phyloP scores from a whole-genome alignment of 805 yeast species.

The Pichia nakasei region DNA sequence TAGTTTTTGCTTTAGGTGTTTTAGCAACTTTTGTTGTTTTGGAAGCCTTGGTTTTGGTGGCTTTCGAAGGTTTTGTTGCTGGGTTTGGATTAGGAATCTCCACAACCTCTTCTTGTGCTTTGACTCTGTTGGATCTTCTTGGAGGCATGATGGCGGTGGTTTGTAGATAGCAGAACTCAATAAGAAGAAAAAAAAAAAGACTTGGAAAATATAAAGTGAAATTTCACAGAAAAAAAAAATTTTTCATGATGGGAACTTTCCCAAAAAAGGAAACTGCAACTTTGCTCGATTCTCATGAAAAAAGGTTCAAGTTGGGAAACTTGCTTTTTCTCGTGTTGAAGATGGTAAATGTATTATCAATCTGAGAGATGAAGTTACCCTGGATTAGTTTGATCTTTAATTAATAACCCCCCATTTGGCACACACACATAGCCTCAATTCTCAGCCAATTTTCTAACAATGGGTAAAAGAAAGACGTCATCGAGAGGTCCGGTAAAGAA shows the following conservation, averaged over 20 bases:
- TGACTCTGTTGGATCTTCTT: background rate
- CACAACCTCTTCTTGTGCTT: background rate
- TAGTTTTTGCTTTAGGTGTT: background rate
- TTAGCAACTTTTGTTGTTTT: background rate
- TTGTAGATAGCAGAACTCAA: background rate
- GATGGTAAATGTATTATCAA: too few species aligned
- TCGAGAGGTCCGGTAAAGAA: slow-evolving; percentile 67
- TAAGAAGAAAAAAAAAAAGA: background rate
- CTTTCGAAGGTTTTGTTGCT: background rate
- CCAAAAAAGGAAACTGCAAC: background rate
- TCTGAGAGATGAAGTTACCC: too few species aligned
- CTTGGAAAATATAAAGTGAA: background rate
- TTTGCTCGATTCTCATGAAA: background rate
- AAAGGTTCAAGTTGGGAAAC: too few species aligned
- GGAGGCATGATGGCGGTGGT: background rate
- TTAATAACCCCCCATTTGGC: too few species aligned
- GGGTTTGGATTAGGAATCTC: background rate
- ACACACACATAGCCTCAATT: too few species aligned
- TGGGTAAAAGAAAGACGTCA: slow-evolving; percentile 62
- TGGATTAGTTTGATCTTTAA: too few species aligned
- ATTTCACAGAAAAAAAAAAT: background rate
- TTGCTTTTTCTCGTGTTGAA: too few species aligned
- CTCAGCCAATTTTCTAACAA: too few species aligned
- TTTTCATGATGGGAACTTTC: background rate
- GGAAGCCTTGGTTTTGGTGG: background rate